Base-by-base conservation (phyloP, 306 rosid genomes). In the Alnus glutinosa region DNA sequence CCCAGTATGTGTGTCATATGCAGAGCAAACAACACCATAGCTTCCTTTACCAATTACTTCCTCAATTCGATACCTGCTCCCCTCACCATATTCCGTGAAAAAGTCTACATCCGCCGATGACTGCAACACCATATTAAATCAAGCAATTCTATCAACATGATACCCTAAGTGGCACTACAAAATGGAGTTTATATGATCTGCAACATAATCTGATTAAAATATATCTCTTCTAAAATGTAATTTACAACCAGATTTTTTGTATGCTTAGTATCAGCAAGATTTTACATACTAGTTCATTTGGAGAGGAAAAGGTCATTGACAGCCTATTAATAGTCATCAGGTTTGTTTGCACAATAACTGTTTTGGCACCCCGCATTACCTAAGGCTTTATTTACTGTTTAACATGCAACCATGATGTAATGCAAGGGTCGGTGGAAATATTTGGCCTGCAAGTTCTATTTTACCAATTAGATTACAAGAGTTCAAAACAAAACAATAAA, bases 41-140 rank as follows among this genome's bases (percentile, higher is more conserved):
- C 98, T 93, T 89, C 98, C 99, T 88, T 96, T 96, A 70, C 99
- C 98, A 85, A 96, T 96, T 72, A 96, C 99, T 88, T 96, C 99
- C 91, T 96, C 99, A 85, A 96, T 96, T 87, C 77, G 93, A 79
- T 96, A 96, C 85, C 99, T 89, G 85, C 91, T 90, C 74, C 99
- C 99, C 85, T 96, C 99, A 61, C 99, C 99, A 81, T 96, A 96
- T 78, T 93, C 98, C 2, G 99, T 93, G 88, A 96, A 96, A 90
- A 96, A 96, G 80, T 96, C 98, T 77, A 96, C 89, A 16, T 96
- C 99, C 47, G 86, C 94, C 55, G 90, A 79, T 36, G 98, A 91
- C 99, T 96, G 89, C 91, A 89, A 75, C 64, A 82, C 72, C 81
- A 67, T 32, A 76, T 55, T 23, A 73, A 72, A 84, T 71, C 75